These are phyloP conservation scores for Xylaria multiplex DNA, from an alignment of 2,329 filamentous ascomycete species.

Conservation along the genomic window DNA sequence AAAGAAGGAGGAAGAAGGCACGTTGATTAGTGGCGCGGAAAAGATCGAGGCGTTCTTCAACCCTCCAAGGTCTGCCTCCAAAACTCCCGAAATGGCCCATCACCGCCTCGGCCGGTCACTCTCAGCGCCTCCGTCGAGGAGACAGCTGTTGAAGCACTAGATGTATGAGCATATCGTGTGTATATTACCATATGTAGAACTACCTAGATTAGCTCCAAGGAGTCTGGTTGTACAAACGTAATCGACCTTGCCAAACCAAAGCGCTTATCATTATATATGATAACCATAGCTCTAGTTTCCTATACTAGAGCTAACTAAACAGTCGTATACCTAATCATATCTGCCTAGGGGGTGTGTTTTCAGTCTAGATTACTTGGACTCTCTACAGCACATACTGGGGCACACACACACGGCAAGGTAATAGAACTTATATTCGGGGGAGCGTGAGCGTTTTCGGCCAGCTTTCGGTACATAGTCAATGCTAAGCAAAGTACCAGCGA, in stretches of 20 bases:
- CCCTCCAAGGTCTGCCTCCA: background rate
- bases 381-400: too few relatives aligned
- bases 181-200: slow-evolving; percentile 33
- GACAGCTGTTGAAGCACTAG: slow-evolving; percentile 15
- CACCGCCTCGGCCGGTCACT: slow-evolving; percentile 2
- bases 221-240: slow-evolving; percentile 28
- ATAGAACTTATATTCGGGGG: too few relatives aligned
- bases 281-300: too few relatives aligned
- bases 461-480: too few relatives aligned
- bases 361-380: too few relatives aligned
- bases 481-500: too few relatives aligned
- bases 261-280: background rate
- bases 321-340: too few relatives aligned
- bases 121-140: slow-evolving; percentile 6
- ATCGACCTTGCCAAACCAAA: background rate
- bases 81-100: slow-evolving; percentile 21
- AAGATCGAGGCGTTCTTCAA: slow-evolving; percentile 56
- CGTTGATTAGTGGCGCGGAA: slow-evolving; percentile 67
- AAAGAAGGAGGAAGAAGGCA: slow-evolving; percentile 61
- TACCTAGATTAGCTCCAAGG: slow-evolving; percentile 11
- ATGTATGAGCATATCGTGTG: slow-evolving; percentile 19
- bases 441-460: too few relatives aligned
- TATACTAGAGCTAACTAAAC: too few relatives aligned
- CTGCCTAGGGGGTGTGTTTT: too few relatives aligned
- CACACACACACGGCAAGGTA: too few relatives aligned